phyloP scores from a whole-genome alignment of 2,329 filamentous ascomycete genomes.

The Xylariaceae sp. region DNA sequence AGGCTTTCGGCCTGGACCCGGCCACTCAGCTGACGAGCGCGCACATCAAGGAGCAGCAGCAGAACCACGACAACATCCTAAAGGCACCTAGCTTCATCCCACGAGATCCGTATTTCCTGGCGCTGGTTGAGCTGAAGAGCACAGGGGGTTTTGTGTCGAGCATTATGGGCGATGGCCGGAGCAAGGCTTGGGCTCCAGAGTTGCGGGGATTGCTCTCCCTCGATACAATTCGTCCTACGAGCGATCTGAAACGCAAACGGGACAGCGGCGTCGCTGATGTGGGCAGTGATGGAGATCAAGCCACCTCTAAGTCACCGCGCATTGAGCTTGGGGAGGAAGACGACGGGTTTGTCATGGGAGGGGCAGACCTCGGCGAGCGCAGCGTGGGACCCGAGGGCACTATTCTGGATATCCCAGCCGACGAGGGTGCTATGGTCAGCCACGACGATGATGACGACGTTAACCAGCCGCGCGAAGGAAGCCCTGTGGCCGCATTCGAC shows the following conservation, averaged over 20 bases:
- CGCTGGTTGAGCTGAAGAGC: slow-evolving; percentile 86
- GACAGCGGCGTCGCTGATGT: slow-evolving; percentile 80
- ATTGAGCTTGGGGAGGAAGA: slow-evolving; percentile 63
- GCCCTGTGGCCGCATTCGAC: slow-evolving; percentile 59
- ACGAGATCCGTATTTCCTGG: slow-evolving; percentile 76
- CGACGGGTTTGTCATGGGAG: slow-evolving; percentile 39
- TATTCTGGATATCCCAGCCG: slow-evolving; percentile 56
- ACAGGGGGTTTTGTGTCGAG: slow-evolving; percentile 83
- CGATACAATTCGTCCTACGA: slow-evolving; percentile 66
- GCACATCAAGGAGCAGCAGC: slow-evolving; percentile 80
- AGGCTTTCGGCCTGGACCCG: slow-evolving; percentile 72
- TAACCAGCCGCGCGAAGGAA: slow-evolving; percentile 34
- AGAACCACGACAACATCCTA: slow-evolving; percentile 78
- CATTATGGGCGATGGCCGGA: slow-evolving; percentile 74
- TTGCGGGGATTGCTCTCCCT: slow-evolving; percentile 86
- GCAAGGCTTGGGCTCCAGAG: slow-evolving; percentile 81
- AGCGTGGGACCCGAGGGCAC: slow-evolving; percentile 53
- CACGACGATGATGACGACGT: slow-evolving; percentile 44
- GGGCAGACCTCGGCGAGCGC: slow-evolving; percentile 44
- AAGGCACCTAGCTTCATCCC: slow-evolving; percentile 77
- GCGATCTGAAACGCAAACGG: slow-evolving; percentile 87
- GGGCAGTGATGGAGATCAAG: slow-evolving; percentile 57
- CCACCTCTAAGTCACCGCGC: slow-evolving; percentile 60
- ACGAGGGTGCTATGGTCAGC: slow-evolving; percentile 34
- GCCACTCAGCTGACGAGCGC: slow-evolving; percentile 68